Conservation (phyloP, 192 early-diverging fungal species). For the Globomyces pollinis-pini region DNA sequence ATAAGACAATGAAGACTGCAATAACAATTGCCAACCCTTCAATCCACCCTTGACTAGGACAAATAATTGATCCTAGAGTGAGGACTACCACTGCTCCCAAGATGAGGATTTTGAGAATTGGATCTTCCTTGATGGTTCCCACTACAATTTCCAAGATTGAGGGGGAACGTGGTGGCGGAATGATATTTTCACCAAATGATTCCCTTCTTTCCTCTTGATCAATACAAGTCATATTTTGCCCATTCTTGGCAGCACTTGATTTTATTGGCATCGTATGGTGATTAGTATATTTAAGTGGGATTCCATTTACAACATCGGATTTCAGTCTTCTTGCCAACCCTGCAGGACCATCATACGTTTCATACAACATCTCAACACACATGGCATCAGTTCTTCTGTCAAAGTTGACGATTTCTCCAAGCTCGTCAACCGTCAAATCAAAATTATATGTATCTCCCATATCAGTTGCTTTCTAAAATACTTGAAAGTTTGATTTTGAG, state of each 20-base stretch:
- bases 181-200: constrained; percentile 42
- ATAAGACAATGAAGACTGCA: constrained; percentile 49
- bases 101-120: constrained; percentile 51
- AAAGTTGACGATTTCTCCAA: constrained; percentile 36
- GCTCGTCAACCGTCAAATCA: constrained; percentile 38
- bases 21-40: constrained; percentile 52
- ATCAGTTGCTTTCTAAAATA: no score
- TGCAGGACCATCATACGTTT: constrained; percentile 40
- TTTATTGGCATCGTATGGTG: not conserved
- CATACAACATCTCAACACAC: constrained; percentile 28
- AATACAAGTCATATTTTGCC: constrained; percentile 25
- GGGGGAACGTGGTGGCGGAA: constrained; percentile 45
- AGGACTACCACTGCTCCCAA: constrained; percentile 45
- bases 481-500: no score
- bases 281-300: constrained; percentile 14
- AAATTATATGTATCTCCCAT: no score
- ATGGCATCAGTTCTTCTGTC: constrained; percentile 32
- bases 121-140: constrained; percentile 50
- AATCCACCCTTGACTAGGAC: constrained; percentile 40
- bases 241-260: constrained; percentile 1
- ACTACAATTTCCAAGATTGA: constrained; percentile 47
- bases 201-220: constrained; percentile 28
- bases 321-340: constrained; percentile 36
- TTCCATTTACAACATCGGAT: constrained; percentile 34
- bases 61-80: constrained; percentile 42